Evolutionary conservation across 2,329 filamentous ascomycete genomes (phyloP), one percentile per base, ranked within the genome.

Genomic region (Xylariaceae sp.): DNA sequence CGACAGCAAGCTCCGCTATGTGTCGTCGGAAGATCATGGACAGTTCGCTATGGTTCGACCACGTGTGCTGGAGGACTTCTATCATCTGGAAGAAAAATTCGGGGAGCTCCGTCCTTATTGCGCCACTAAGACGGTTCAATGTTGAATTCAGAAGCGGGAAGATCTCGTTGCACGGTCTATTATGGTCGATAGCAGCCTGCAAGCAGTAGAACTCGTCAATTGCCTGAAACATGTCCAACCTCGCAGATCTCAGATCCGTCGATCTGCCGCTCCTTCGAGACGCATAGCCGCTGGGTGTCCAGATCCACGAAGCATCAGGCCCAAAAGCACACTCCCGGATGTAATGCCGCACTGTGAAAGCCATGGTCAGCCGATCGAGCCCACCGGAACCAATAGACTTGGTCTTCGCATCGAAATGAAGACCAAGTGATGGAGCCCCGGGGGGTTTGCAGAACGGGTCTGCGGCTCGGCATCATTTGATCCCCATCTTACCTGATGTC

Each of bases 61-160:
- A 66, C 9, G 60, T 64, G 48, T 64, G 64, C 17, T 63, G 60
- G 18, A 68, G 58, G 35, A 67, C 55, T 39, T 64, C 64, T 34
- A 67, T 58, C 55, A 68, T 64, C 53, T 62, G 62, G n/a, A 67
- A 62, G 53, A 67, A 56, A 39, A 68, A 61, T 17, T 67, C 65
- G 5, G 65, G 66, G 42, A 64, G 39, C 51, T 68, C 62, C 9
- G 62, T 44, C 56, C 56, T 60, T 48, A 67, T 67, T 13, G 59
- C 56, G 15, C 59, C 57, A 44, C 51, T 66, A 4, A 68, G 53
- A 30, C 55, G 49, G 53, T 68, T 66, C 30, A 66, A 51, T 11
- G 65, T 66, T 11, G 64, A 63, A 18, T 67, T 64, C 18, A 66
- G 44, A 34, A 62, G 62, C 11, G 59, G 62, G 13, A 68, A 66